Evolutionary conservation across 2,329 filamentous ascomycete species (phyloP), one percentile per base, ranked within the genome.

Genomic region (Xylaria multiplex): DNA sequence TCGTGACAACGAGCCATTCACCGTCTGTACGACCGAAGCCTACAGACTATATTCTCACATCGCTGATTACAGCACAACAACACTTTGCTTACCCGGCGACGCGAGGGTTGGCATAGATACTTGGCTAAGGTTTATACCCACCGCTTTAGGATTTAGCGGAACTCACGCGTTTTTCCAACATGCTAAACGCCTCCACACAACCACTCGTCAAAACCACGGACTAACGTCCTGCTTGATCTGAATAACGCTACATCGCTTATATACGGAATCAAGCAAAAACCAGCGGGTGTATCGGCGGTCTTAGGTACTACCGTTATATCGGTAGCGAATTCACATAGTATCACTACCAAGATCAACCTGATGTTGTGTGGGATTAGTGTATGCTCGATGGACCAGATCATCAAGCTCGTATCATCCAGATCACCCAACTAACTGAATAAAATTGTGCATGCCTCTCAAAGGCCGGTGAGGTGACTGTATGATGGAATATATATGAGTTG

Each of bases 71-170:
- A 19, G 37, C 11, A 53, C 19, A 19, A n/a, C 40, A 22, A 59
- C 16, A 40, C 48, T 57, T 53, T 24, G 56, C 53, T 54, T 55
- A 45, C 49, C 35, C 22, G 62, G 22, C 22, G 14, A 56, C 53
- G 22, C 7, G 30, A 45, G 35, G 42, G 37, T 43, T n/a, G 14
- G 52, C 5, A 22, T 43, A 66, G 53, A 48, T 30, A 8, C 40
- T 35, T 40, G 40, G 35, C 22, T 30, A 35, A 35, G 24, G 24
- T 43, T 48, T 22, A n/a, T 54, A 53, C 22, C 58, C 30, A 24
- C 40, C 32, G 14, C n/a, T 49, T 40, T 35, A 43, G 22, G 9
- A 14, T 32, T 30, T 24, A 9, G 27, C 19, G 27, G n/a, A 58
- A 53, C 27, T 32, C 16, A 6, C 19, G 27, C 27, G 7, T n/a